These are phyloP conservation scores for Axilococcus clingmanii DNA, from an alignment of 139 green algal genomes.

Conservation along the genomic window DNA sequence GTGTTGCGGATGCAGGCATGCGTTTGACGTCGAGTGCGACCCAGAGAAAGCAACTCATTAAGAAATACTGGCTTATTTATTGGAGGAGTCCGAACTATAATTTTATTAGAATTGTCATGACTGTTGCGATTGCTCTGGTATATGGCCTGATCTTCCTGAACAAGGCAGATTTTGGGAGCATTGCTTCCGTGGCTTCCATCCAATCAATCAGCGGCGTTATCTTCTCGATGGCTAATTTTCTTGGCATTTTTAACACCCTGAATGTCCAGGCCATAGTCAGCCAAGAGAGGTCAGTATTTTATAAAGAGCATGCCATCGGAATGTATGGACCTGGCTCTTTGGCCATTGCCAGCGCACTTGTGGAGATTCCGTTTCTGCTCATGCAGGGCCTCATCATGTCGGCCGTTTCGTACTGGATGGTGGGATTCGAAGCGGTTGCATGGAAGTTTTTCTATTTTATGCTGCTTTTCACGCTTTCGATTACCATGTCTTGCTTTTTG, in stretches of 20 bases:
- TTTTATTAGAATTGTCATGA: conserved; percentile 27
- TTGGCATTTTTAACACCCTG: conserved; percentile 47
- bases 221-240: conserved; percentile 24
- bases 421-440: conserved; percentile 23
- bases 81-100: conserved; percentile 39
- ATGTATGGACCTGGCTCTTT: conserved; percentile 24
- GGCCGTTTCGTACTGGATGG: conserved; percentile 25
- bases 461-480: conserved; percentile 11
- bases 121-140: conserved; percentile 21
- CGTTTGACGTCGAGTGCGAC: conserved; percentile 15
- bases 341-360: background rate
- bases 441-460: conserved; percentile 31
- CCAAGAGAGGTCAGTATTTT: conserved; percentile 19
- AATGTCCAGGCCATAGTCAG: conserved; percentile 8
- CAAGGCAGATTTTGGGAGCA: conserved; percentile 9
- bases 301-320: conserved; percentile 21
- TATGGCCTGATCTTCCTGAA: conserved; percentile 32
- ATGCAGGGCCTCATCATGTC: conserved; percentile 23
- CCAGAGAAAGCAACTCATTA: conserved; percentile 13
- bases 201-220: conserved; percentile 40
- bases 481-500: conserved; percentile 6
- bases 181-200: conserved; percentile 9
- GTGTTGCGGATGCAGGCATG: conserved; percentile 4
- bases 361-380: conserved; percentile 16
- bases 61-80: conserved; percentile 28